These are phyloP conservation scores for Phytopythium vexans DNA, from an alignment of 352 stramenopile species.

Conservation along the genomic window DNA sequence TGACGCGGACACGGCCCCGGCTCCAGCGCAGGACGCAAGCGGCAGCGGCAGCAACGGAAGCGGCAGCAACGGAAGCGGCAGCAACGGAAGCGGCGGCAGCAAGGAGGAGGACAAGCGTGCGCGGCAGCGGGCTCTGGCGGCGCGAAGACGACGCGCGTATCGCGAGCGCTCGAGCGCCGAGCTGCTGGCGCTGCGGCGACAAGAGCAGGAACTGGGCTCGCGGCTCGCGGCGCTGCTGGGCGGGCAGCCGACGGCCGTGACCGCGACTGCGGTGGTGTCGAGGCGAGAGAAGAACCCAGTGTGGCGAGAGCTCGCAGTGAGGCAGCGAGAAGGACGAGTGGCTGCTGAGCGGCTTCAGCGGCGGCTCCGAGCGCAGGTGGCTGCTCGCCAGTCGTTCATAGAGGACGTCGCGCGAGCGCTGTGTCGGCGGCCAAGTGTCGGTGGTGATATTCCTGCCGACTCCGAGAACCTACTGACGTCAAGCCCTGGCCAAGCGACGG, in stretches of 20 bases:
- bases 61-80: too few relatives aligned
- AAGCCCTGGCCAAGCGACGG: background rate
- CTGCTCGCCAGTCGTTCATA: conserved; percentile 4
- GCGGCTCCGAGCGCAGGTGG: conserved; percentile 5
- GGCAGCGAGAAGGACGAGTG: conserved; percentile 3
- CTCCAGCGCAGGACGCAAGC: too few relatives aligned
- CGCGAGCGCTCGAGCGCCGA: conserved; percentile 6
- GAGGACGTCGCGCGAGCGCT: background rate
- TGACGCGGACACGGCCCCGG: too few relatives aligned
- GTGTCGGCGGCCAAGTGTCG: background rate
- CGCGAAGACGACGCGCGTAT: conserved; percentile 1
- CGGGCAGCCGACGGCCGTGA: background rate
- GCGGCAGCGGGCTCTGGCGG: conserved; percentile 1
- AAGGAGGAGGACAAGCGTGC: background rate
- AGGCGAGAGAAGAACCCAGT: background rate
- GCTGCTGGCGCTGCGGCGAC: background rate
- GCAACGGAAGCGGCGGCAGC: too few relatives aligned
- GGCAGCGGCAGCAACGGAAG: too few relatives aligned
- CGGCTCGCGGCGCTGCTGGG: conserved; percentile 1
- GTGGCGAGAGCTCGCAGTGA: conserved; percentile 3
- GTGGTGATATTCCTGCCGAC: background rate
- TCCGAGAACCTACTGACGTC: background rate
- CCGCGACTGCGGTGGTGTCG: background rate
- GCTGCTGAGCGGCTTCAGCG: conserved; percentile 4
- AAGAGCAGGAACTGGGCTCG: background rate